Evolutionary conservation across 257 asterid species (phyloP).

Genomic region (Vinca minor): DNA sequence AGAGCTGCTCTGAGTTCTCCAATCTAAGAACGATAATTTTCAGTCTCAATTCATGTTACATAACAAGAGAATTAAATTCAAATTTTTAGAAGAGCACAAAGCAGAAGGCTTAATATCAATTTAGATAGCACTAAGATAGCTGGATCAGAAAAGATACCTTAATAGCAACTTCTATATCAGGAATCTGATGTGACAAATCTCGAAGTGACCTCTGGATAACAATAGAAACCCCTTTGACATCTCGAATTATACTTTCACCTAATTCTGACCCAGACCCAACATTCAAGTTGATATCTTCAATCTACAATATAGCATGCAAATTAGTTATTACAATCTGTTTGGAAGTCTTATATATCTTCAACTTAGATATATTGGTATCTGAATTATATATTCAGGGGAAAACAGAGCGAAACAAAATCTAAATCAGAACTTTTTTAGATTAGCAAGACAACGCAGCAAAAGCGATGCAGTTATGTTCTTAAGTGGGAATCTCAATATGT

Average conservation of each 20-base stretch:
- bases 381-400: not conserved
- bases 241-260: constrained; percentile 85
- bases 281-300: constrained; percentile 87
- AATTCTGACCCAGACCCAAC: constrained; percentile 75
- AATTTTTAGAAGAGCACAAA: too few relatives aligned
- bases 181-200: constrained; percentile 71
- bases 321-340: not conserved
- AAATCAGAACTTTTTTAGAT: not conserved
- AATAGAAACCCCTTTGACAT: constrained; percentile 76
- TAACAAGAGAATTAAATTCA: too few relatives aligned
- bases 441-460: not conserved
- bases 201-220: constrained; percentile 77
- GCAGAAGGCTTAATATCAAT: not conserved
- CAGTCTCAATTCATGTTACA: not conserved
- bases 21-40: constrained; percentile 37
- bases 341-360: not conserved
- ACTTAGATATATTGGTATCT: not conserved
- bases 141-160: constrained; percentile 39
- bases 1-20: constrained; percentile 89
- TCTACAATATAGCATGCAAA: constrained; percentile 38
- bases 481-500: not conserved
- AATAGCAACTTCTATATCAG: constrained; percentile 63
- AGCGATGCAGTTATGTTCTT: not conserved
- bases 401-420: not conserved
- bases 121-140: not conserved